Evolutionary conservation across 768 basidiomycete species (phyloP), one percentile per base, ranked within the genome.

Genomic region (Boletus coccyginus): DNA sequence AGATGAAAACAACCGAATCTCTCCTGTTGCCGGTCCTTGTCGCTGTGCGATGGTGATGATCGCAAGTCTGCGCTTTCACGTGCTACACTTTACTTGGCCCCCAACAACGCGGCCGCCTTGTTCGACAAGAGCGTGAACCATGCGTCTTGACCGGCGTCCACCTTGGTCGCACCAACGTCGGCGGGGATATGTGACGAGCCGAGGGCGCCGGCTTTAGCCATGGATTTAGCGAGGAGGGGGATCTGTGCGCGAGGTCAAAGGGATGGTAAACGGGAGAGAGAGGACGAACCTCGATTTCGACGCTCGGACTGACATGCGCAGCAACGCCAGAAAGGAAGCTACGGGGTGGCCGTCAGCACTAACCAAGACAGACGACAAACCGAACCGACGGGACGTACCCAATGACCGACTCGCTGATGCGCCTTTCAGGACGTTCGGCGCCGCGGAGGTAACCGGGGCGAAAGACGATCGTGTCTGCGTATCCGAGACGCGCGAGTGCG

Each of bases 391-490:
- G n/a, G 27, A 59, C 80, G 38, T 56, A 86, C 85, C 71, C 67
- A 10, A 72, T 36, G 13, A 82, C 43, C 1, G 62, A 68, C 60
- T 87, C 87, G 1, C 56, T 58, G 0, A 76, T 6, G 19, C 81
- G 71, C 2, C 33, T 31, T 2, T 81, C 76, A 5, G 65, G 35
- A 3, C 87, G 74, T 3, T 81, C 65, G 1, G 81, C 76, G 0
- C 80, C 80, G 9, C 67, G 70, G 13, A 92, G 70, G n/a, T 77
- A 57, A 0, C 65, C 82, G 3, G 92, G 89, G 19, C 87, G 80
- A 68, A 91, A 86, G 46, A 90, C 66, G 56, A 92, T 82, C 1
- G 83, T 83, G 51, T 92, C 88, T 13, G 73, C 65, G 66, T 92
- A 92, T 11, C 88, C 89, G 7, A 92, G 70, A 5, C 70, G 71